Percentiles rank a stretch among this genome's conserved stretches.
phyloP scores from a whole-genome alignment of 2,329 filamentous ascomycete species.

The Paraphoma sp. region DNA sequence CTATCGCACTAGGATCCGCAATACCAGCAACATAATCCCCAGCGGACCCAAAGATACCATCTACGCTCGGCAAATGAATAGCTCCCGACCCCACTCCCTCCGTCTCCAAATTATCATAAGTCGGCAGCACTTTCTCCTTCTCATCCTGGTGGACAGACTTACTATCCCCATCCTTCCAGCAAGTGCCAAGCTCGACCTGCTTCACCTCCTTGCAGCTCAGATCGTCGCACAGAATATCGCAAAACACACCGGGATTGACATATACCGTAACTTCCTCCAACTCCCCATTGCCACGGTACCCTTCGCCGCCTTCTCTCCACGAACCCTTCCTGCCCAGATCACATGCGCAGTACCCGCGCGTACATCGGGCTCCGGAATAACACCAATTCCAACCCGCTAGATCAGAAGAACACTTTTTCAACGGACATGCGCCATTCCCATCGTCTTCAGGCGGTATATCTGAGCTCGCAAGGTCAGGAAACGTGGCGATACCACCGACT shows the following conservation, averaged over 20 bases:
- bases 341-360: slow-evolving; percentile 12
- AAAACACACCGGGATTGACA: slow-evolving; percentile 7
- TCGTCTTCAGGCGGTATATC: background rate
- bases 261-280: slow-evolving; percentile 17
- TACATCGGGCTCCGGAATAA: slow-evolving; percentile 5
- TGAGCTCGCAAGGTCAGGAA: background rate
- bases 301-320: background rate
- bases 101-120: background rate
- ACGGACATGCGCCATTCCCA: slow-evolving; percentile 3
- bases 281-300: slow-evolving; percentile 4
- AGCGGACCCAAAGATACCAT: background rate
- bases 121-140: background rate
- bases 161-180: slow-evolving; percentile 4
- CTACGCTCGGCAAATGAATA: background rate
- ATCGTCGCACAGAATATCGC: slow-evolving; percentile 12
- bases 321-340: slow-evolving; percentile 8
- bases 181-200: slow-evolving; percentile 5
- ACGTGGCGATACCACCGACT: background rate
- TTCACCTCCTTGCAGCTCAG: slow-evolving; percentile 17
- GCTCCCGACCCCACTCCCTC: background rate
- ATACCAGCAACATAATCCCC: slow-evolving; percentile 2
- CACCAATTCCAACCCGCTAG: background rate
- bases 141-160: background rate
- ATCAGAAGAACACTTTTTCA: slow-evolving; percentile 3
- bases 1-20: background rate